These are phyloP conservation scores for Fusarium sp. DNA, from an alignment of 2,329 filamentous ascomycete species.

Conservation along the genomic window DNA sequence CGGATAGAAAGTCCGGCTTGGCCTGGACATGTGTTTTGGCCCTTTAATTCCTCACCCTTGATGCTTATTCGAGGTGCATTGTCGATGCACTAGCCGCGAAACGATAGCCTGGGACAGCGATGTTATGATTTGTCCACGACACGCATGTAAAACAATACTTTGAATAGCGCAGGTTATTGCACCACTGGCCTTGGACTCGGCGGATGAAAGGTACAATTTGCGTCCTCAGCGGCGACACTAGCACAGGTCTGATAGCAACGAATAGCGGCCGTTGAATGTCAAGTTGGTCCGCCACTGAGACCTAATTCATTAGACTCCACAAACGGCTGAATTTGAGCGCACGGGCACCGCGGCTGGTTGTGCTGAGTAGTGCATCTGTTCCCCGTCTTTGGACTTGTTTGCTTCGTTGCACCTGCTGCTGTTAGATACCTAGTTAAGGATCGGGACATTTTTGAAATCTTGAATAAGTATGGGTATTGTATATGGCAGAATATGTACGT, in stretches of 20 bases:
- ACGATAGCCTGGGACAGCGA: conserved; percentile 10
- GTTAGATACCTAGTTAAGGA: neutral
- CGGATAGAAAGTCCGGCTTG: conserved; percentile 26
- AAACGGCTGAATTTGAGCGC: neutral
- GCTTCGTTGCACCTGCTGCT: neutral
- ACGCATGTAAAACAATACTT: conserved; percentile 5
- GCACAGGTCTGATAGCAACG: neutral
- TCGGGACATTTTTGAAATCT: conserved; percentile 10
- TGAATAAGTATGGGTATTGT: conserved; percentile 39
- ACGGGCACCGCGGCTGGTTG: neutral
- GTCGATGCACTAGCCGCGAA: conserved; percentile 23
- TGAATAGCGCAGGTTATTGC: neutral
- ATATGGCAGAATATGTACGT: conserved; percentile 35
- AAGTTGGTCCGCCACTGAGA: conserved; percentile 15
- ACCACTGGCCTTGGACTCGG: neutral
- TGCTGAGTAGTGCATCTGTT: neutral
- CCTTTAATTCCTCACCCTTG: conserved; percentile 4
- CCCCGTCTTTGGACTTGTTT: neutral
- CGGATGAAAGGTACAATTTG: conserved; percentile 1
- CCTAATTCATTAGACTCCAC: neutral
- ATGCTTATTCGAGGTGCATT: neutral
- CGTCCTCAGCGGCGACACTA: conserved; percentile 1
- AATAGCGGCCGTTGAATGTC: conserved; percentile 29
- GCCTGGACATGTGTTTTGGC: conserved; percentile 4
- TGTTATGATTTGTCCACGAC: conserved; percentile 19